Conservation (phyloP, 2,329 filamentous ascomycete species). For the Mycosphaerella sp. region DNA sequence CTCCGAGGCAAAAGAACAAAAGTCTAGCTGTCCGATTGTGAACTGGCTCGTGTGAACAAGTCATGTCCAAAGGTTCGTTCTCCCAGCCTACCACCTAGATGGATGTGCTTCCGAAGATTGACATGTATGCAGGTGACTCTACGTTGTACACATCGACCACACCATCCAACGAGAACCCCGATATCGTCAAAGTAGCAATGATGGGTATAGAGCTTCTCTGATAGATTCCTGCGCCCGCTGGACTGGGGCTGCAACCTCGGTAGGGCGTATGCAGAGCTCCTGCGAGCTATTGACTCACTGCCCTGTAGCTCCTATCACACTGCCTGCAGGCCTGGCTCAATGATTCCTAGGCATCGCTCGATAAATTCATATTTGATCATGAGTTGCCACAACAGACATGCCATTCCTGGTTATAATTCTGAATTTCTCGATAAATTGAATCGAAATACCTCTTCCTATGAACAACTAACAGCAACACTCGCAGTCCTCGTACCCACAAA, state of each 20-base stretch:
- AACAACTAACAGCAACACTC: constrained; percentile 8
- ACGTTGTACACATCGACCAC: neutral
- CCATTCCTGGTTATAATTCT: no score
- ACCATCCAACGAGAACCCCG: neutral
- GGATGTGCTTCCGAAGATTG: no score
- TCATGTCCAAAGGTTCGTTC: neutral
- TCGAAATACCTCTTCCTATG: neutral
- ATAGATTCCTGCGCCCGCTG: neutral
- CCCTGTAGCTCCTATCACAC: no score
- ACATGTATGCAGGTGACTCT: neutral
- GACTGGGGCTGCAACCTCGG: no score
- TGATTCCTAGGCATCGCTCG: neutral
- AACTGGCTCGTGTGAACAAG: neutral
- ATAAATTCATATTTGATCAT: constrained; percentile 8
- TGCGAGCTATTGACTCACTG: no score
- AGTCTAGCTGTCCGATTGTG: no score
- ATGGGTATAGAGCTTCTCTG: neutral
- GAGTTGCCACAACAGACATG: no score
- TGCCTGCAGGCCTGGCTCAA: neutral
- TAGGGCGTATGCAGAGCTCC: no score
- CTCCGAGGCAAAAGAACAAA: neutral
- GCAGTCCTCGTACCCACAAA: constrained; percentile 7
- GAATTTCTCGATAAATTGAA: no score
- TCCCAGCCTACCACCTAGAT: neutral
- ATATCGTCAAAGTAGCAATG: neutral